These are phyloP conservation scores for Sporothrix curviconia DNA, from an alignment of 2,329 filamentous ascomycete species.

Conservation along the genomic window DNA sequence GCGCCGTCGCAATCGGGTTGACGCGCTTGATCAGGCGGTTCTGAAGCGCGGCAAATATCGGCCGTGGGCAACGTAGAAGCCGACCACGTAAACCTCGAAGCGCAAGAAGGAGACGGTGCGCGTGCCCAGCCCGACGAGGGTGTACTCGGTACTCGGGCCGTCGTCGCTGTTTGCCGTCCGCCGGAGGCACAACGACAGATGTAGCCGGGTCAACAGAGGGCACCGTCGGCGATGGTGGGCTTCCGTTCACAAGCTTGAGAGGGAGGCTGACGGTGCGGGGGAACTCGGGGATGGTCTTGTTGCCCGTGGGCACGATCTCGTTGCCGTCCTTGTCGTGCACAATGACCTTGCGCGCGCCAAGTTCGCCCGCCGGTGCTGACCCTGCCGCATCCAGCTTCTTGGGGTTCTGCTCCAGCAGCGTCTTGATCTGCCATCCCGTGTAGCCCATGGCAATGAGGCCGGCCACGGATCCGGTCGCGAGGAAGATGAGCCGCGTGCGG, in stretches of 20 bases:
- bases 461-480: slow-evolving; percentile 43
- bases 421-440: slow-evolving; percentile 46
- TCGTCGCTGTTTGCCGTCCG: neutral
- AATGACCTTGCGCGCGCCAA: slow-evolving; percentile 50
- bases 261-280: slow-evolving; percentile 65
- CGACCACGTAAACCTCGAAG: slow-evolving; percentile 92
- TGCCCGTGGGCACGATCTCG: slow-evolving; percentile 75
- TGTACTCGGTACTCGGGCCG: slow-evolving; percentile 59
- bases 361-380: slow-evolving; percentile 39
- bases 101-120: slow-evolving; percentile 82
- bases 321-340: slow-evolving; percentile 61
- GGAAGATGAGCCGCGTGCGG: slow-evolving; percentile 44
- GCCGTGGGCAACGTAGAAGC: slow-evolving; percentile 81
- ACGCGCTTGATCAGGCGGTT: slow-evolving; percentile 67
- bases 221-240: neutral
- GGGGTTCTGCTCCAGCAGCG: slow-evolving; percentile 27
- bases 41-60: slow-evolving; percentile 77
- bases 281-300: slow-evolving; percentile 71
- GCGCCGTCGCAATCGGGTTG: slow-evolving; percentile 70
- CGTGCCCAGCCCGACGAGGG: slow-evolving; percentile 79
- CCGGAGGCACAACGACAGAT: neutral
- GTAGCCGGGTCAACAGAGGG: neutral
- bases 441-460: slow-evolving; percentile 45
- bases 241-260: slow-evolving; percentile 25
- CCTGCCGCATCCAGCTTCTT: slow-evolving; percentile 36